Evolutionary conservation across 305 asterid genomes (phyloP).

Genomic region (Fraxinus latifolia): DNA sequence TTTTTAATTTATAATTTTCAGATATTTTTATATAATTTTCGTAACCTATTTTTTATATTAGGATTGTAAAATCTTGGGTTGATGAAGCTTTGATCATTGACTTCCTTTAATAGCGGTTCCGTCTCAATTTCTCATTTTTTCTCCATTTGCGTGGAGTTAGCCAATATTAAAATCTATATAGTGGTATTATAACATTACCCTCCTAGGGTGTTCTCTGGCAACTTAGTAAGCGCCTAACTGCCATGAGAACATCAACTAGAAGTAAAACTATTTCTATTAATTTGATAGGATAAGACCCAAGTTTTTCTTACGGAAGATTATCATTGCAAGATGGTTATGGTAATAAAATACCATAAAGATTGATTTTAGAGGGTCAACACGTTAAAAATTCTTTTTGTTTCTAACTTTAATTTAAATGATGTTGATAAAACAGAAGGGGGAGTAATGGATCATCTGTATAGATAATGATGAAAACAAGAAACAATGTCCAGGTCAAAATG

Average conservation of each 20-base stretch:
- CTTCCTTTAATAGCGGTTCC: background rate
- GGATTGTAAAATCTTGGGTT: constrained; percentile 2
- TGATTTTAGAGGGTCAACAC: background rate
- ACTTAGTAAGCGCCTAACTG: background rate
- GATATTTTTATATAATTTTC: background rate
- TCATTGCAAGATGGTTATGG: background rate
- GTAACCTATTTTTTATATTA: background rate
- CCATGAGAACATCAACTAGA: background rate
- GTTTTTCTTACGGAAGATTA: background rate
- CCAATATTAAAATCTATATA: background rate
- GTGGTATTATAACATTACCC: background rate
- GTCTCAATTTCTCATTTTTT: background rate
- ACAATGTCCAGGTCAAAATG: background rate
- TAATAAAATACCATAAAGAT: background rate
- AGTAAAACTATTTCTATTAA: background rate
- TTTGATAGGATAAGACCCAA: background rate
- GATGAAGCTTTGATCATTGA: background rate
- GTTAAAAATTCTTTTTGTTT: background rate
- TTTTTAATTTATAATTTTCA: background rate
- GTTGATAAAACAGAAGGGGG: background rate
- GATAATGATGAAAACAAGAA: background rate
- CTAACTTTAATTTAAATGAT: background rate
- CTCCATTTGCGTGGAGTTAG: background rate
- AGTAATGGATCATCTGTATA: background rate
- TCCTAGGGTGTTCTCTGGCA: background rate